phyloP scores from a whole-genome alignment of 148 eudicot genomes.

The Mesembryanthemum crystallinum region DNA sequence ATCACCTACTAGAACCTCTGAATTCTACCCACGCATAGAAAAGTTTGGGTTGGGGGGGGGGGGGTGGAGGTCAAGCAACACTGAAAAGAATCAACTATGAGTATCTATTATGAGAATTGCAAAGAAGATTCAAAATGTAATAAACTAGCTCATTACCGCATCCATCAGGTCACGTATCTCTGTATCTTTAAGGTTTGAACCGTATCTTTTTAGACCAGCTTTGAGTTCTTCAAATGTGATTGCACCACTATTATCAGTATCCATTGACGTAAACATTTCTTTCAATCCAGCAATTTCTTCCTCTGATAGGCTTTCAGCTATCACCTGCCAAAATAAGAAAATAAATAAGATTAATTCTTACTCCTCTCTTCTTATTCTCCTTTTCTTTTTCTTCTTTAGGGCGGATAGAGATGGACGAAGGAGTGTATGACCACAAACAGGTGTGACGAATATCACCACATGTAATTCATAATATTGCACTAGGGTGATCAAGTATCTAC shows the following conservation, averaged over 20 bases:
- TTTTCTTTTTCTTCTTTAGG: too few relatives aligned
- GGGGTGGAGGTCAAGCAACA: background rate
- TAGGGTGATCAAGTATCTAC: too few relatives aligned
- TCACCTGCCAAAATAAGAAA: constrained; percentile 54
- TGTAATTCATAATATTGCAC: too few relatives aligned
- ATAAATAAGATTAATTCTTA: background rate
- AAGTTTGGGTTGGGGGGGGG: too few relatives aligned
- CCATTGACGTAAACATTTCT: constrained; percentile 96
- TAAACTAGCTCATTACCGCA: constrained; percentile 50
- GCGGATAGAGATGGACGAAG: too few relatives aligned
- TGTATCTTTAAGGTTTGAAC: constrained; percentile 90
- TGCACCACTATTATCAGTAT: constrained; percentile 95
- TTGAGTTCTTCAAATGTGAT: constrained; percentile 96
- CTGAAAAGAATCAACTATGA: background rate
- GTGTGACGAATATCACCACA: background rate
- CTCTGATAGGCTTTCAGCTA: constrained; percentile 97
- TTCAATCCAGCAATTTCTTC: constrained; percentile 95
- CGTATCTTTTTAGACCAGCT: constrained; percentile 90
- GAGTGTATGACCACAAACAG: background rate
- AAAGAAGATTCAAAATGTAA: background rate
- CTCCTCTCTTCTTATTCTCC: background rate
- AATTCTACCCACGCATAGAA: too few relatives aligned
- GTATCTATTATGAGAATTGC: background rate
- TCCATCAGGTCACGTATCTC: constrained; percentile 98
- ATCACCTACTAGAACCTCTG: too few relatives aligned